Base-by-base conservation (phyloP, 176 grass and related monocot species). In the Cymbopogon citratus region DNA sequence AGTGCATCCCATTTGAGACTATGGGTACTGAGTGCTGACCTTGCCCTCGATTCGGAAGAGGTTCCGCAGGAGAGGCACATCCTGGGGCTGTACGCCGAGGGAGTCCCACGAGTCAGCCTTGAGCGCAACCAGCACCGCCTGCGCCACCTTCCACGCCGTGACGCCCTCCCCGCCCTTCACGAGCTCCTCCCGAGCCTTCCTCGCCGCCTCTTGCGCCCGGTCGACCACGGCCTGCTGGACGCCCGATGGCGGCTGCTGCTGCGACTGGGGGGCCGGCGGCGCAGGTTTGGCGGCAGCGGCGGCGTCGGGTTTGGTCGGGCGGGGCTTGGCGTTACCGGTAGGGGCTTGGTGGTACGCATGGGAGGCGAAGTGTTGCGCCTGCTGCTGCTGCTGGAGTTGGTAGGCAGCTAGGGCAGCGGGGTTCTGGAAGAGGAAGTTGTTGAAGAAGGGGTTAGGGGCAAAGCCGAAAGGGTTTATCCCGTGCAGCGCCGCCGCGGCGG, bases 101-200 rank as follows among this genome's bases (percentile, higher is more conserved):
- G 92, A 78, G 5, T 15, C 85, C 95, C 92, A 98, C 24, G 92
- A 91, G 40, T 93, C 90, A 2, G 49, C 79, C 41, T 89, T 91
- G 41, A 95, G 86, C 23, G 78, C 87, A 33, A 83, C 66, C 12
- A 98, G 88, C 64, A 90, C 88, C 16, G 81, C 89, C 41, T 94
- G 88, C 16, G 90, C 90, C 45, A 98, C 85, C 48, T 95, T 98
- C 85, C 91, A 98, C 56, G 87, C 88, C 2, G 95, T 93, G 28
- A 98, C 92, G 44, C 63, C 81, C 84, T 95, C 86, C 28, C 92
- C 92, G 8, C 84, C 80, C 21, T 60, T 72, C 54, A 86, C 61
- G 57, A 98, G 76, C 34, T 95, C 90, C 15, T 74, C 70, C 28
- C 88, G 85, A 9, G 54, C 88, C 64, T 91, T 87, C 31, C 12